Evolutionary conservation across 352 stramenopile species (phyloP).

Genomic region (Pythium coloratum): DNA sequence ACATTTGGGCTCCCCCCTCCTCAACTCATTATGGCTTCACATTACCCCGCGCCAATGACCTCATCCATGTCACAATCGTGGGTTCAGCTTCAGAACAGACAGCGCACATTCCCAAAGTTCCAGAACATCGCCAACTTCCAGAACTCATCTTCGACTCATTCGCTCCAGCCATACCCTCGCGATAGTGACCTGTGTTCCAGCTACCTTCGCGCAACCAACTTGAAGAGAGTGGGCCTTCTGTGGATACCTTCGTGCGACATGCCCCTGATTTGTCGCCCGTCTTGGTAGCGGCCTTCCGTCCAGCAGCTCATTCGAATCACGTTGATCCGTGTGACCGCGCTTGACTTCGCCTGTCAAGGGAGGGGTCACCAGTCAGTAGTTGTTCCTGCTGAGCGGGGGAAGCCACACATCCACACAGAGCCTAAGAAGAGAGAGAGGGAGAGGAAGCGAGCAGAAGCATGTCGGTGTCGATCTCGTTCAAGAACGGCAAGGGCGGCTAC

Average conservation of each 20-base stretch:
- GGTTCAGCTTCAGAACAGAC: slow-evolving; percentile 1
- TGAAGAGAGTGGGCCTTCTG: slow-evolving; percentile 8
- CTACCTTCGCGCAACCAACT: slow-evolving; percentile 28
- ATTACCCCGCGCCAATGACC: not conserved
- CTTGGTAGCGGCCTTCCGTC: slow-evolving; percentile 10
- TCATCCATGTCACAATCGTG: not conserved
- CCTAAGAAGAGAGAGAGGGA: not conserved
- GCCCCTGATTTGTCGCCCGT: slow-evolving; percentile 6
- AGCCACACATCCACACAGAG: slow-evolving; percentile 1
- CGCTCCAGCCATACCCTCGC: not conserved
- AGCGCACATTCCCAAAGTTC: not conserved
- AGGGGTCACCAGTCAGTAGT: not conserved
- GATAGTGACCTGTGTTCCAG: slow-evolving; percentile 7
- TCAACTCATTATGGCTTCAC: slow-evolving; percentile 9
- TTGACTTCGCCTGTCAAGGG: not conserved
- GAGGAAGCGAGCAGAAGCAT: slow-evolving; percentile 21
- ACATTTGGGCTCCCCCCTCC: not conserved
- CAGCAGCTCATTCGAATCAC: slow-evolving; percentile 13
- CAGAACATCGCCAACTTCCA: not conserved
- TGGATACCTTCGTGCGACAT: slow-evolving; percentile 20
- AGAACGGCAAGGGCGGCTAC: slow-evolving; percentile 51
- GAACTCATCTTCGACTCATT: not conserved
- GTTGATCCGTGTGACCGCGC: not conserved
- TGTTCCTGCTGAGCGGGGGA: not conserved
- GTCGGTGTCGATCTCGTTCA: slow-evolving; percentile 13